Base-by-base conservation (phyloP, 208 protist species). In the Trypanosoma caninum region DNA sequence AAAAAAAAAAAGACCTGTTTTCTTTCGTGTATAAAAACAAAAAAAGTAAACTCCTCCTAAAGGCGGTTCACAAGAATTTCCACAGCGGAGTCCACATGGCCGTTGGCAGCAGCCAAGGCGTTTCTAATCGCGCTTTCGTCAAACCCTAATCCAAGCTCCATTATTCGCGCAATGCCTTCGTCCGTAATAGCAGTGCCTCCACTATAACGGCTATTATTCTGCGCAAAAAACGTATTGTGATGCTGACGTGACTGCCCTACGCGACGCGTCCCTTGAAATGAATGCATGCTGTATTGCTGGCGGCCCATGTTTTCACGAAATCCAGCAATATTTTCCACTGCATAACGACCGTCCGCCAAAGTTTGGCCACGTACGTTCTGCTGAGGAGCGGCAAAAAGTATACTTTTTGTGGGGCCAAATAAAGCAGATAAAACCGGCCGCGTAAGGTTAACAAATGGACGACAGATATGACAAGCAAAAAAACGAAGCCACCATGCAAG, bases 61-160 rank as follows among this genome's bases (percentile, higher is more conserved):
- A 16, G 46, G n/a, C 35, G 27, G 18, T 59, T 74, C 25, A 91
- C 53, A 31, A 91, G 69, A 9, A 78, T 46, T 28, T 87, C 69
- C 18, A 91, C 72, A 28, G 84, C 84, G 35, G 46, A 60, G 44
- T 84, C 73, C 25, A 82, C 72, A 27, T 82, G 69, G 3, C 80
- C 80, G 38, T 70, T 65, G 16, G 75, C 40, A 41, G 63, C 69
- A 40, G 60, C 55, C n/a, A 91, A 69, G 35, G 76, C 84, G 0
- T 27, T 48, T 7, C 41, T 40, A 54, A 88, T 81, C 18, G 79
- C 67, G 2, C 75, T 76, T 3, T 61, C 67, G 7, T 65, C 54
- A 45, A 69, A 71, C n/a, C 55, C 47, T 33, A 91, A 51, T 25
- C 78, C 80, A 14, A 91, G 74, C 56, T 82, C 77, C 40, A 74